Base-by-base conservation (phyloP, 1,284 basidiomycete species). In the Marasmius tenuissimus region DNA sequence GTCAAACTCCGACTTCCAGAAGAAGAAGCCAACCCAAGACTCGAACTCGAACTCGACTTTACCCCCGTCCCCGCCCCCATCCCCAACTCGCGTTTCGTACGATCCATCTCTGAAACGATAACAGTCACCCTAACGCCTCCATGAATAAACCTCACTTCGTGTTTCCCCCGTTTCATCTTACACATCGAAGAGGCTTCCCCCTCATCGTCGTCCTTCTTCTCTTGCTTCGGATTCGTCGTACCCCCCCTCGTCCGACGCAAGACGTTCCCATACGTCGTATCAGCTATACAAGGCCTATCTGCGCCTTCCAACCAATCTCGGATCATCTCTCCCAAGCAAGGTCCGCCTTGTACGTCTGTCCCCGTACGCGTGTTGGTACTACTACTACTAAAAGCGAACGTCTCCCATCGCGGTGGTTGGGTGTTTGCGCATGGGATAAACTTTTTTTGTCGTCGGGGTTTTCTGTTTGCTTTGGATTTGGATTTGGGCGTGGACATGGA, bases 21-120 rank as follows among this genome's bases (percentile, higher is more conserved):
- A 27, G 27, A 2, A 27, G 27, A 4, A 27, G 27, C 27, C 27
- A 27, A 27, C 27, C 27, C 27, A 4, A 27, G 27, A 27, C 27
- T 27, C 27, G 27, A 27, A 4, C 27, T 27, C 27, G 27, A 27
- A 27, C 27, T 27, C 27, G 7, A 85, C 73, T 1, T 63, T 69
- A 3, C 59, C 66, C 1, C 49, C 58, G 3, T 39, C 61, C 12
- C 45, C 57, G 10, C 57, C 27, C 34, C 27, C 20, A 38, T 63
- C 27, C 51, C 55, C 39, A 4, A 50, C 55, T 22, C 22, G 22
- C 2, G 7, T 35, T 48, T 33, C 2, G 22, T 1, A 12, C 53
- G 37, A 37, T 47, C 34, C 4, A 37, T 22, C 10, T 50, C 16
- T 2, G 52, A 54, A 33, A 59, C 33, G 6, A 22, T 38, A n/a